Percentiles rank a stretch among this genome's conserved stretches.
Conservation (phyloP, 352 stramenopile genomes). For the Globisporangium alternatum region DNA sequence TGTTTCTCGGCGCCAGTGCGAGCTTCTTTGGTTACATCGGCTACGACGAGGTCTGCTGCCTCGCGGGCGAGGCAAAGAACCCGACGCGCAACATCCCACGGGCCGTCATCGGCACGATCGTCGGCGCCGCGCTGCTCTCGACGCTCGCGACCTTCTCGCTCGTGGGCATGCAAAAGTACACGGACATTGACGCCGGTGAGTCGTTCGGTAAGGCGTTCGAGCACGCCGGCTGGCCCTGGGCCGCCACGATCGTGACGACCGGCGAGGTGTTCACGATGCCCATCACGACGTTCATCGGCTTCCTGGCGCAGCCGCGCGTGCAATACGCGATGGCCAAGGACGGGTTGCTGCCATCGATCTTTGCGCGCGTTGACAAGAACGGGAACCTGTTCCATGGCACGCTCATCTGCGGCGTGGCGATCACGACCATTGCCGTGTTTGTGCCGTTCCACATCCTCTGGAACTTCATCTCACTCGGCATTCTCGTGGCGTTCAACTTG, state of each 20-base stretch:
- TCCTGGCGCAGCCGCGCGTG: conserved; percentile 91
- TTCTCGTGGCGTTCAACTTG: conserved; percentile 88
- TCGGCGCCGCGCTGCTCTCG: conserved; percentile 74
- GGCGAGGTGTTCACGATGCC: conserved; percentile 95
- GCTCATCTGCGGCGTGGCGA: conserved; percentile 43
- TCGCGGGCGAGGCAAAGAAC: conserved; percentile 88
- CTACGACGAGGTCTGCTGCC: conserved; percentile 95
- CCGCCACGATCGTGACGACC: conserved; percentile 80
- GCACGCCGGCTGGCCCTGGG: conserved; percentile 58
- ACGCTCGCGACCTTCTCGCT: conserved; percentile 90
- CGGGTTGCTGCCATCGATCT: conserved; percentile 87
- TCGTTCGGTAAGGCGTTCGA: conserved; percentile 77
- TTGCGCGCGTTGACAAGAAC: conserved; percentile 68
- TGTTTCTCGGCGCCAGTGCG: conserved; percentile 88
- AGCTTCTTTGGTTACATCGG: conserved; percentile 97
- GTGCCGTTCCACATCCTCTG: conserved; percentile 86
- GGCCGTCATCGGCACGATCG: conserved; percentile 88
- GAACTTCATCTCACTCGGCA: conserved; percentile 90
- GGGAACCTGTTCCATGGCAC: conserved; percentile 76
- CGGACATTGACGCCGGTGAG: conserved; percentile 69
- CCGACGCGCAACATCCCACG: conserved; percentile 84
- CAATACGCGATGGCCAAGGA: conserved; percentile 93
- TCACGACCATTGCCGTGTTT: conserved; percentile 62
- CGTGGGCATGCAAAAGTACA: conserved; percentile 90
- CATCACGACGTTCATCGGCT: conserved; percentile 94